Evolutionary conservation across 1,284 basidiomycete genomes (phyloP), one percentile per base, ranked within the genome.

Genomic region (Binderoboletus segoi): DNA sequence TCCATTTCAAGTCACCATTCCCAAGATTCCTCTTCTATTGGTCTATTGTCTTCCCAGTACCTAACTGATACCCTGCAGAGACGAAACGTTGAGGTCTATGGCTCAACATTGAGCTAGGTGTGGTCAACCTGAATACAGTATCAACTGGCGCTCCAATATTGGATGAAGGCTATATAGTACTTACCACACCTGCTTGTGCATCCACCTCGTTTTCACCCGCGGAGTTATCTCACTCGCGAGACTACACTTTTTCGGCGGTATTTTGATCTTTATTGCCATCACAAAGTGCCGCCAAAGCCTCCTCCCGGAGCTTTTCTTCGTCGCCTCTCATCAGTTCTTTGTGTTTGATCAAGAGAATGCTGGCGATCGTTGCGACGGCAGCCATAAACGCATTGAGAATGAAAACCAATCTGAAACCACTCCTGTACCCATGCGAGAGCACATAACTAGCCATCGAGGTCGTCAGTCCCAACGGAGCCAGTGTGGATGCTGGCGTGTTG

Each of bases 351-450:
- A 86, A 77, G 20, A 81, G 40, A 23, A 83, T 69, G 56, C 83
- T 81, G 3, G 78, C 75, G 12, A 86, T 60, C 13, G 80, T 79
- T 18, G 80, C 80, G 0, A 79, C 58, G 1, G 75, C 75, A 15
- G 80, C 73, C 40, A 82, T 64, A 33, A 67, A 67, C 3, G 83
- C 81, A 55, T 85, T 84, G 49, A 86, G 64, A 32, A 83, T 72
- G 69, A 89, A 89, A 8, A 89, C 72, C 6, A 72, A 67, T 37
- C 77, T 69, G 69, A 89, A 86, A 0, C 85, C 88, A 13, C 64
- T 63, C 23, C 76, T 80, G 65, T 86, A 89, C 1, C 83, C 85
- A 3, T 67, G 56, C 2, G 70, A 63, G 24, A 89, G 73, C 38
- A 86, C 79, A 32, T 70, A 68, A 2, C 64, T 61, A 1, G 82